Conservation (phyloP, 2,329 filamentous ascomycete species). For the Ophiocordyceps camponoti-floridani region DNA sequence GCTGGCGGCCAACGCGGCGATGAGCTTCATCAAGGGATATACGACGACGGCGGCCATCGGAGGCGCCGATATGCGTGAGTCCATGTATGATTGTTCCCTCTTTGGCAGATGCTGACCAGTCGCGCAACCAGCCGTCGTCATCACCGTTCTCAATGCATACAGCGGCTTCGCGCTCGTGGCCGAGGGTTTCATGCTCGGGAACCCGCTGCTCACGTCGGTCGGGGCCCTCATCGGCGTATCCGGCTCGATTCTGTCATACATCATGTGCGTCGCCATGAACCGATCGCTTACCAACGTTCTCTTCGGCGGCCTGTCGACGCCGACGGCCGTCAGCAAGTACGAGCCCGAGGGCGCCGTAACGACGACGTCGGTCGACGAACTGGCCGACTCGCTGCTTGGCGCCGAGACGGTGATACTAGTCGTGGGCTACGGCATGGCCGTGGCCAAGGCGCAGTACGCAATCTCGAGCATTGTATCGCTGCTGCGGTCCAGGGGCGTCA, state of each 20-base stretch:
- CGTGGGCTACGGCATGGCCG: constrained; percentile 87
- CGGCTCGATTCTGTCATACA: constrained; percentile 76
- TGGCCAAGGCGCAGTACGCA: constrained; percentile 83
- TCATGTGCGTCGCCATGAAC: constrained; percentile 84
- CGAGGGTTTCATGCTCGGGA: constrained; percentile 83
- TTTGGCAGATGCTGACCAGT: constrained; percentile 2
- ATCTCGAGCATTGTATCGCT: constrained; percentile 65
- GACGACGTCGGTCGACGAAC: constrained; percentile 63
- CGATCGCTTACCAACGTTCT: constrained; percentile 75
- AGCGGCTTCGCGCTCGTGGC: constrained; percentile 81
- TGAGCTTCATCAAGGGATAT: constrained; percentile 74
- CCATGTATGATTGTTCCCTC: background rate
- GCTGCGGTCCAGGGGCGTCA: constrained; percentile 58
- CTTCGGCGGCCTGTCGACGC: constrained; percentile 52
- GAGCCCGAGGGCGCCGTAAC: constrained; percentile 69
- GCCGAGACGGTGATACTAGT: constrained; percentile 79
- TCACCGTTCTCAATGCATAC: constrained; percentile 80
- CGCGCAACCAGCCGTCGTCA: constrained; percentile 44
- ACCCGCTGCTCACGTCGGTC: constrained; percentile 67
- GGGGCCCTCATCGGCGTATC: constrained; percentile 78
- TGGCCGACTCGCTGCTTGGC: constrained; percentile 55
- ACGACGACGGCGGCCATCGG: constrained; percentile 81
- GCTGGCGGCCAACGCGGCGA: constrained; percentile 53
- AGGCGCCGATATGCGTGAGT: constrained; percentile 71
- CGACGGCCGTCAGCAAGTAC: constrained; percentile 39